These are phyloP conservation scores for Fusarium veterinarium DNA, from an alignment of 2,329 filamentous ascomycete genomes.

Conservation along the genomic window DNA sequence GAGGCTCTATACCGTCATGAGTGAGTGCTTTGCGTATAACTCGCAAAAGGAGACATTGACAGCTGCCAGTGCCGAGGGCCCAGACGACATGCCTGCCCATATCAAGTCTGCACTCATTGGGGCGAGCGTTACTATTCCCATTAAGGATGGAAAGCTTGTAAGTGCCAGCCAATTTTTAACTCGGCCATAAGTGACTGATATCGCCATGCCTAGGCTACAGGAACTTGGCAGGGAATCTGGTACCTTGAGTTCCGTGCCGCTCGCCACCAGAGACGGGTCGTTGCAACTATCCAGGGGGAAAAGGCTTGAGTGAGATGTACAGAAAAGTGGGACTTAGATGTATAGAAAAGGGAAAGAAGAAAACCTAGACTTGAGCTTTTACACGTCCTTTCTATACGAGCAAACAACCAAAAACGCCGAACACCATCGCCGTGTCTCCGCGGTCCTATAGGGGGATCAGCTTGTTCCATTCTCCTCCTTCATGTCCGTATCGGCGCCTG, in stretches of 20 bases:
- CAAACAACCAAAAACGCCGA: slow-evolving; percentile 46
- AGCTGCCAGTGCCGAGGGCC: slow-evolving; percentile 75
- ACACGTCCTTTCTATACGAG: slow-evolving; percentile 18
- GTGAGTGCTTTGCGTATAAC: slow-evolving; percentile 41
- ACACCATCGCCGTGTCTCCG: slow-evolving; percentile 52
- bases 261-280: slow-evolving; percentile 82
- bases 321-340: slow-evolving; percentile 2
- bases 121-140: slow-evolving; percentile 90
- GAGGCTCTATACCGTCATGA: slow-evolving; percentile 82
- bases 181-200: slow-evolving; percentile 4
- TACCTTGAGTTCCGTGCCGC: slow-evolving; percentile 87
- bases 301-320: slow-evolving; percentile 53
- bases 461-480: slow-evolving; percentile 59
- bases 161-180: slow-evolving; percentile 42
- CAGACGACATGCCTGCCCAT: slow-evolving; percentile 97
- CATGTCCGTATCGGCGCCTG: slow-evolving; percentile 72
- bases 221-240: slow-evolving; percentile 91
- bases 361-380: slow-evolving; percentile 32
- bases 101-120: slow-evolving; percentile 92
- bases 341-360: slow-evolving; percentile 12
- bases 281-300: slow-evolving; percentile 96
- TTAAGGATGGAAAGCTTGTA: slow-evolving; percentile 83
- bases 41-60: slow-evolving; percentile 1
- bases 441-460: slow-evolving; percentile 38
- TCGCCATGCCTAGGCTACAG: slow-evolving; percentile 59